Percentiles rank a stretch among this genome's conserved stretches.
Evolutionary conservation across 345 rosid genomes (phyloP).

Genomic region (Cardamine occulta): DNA sequence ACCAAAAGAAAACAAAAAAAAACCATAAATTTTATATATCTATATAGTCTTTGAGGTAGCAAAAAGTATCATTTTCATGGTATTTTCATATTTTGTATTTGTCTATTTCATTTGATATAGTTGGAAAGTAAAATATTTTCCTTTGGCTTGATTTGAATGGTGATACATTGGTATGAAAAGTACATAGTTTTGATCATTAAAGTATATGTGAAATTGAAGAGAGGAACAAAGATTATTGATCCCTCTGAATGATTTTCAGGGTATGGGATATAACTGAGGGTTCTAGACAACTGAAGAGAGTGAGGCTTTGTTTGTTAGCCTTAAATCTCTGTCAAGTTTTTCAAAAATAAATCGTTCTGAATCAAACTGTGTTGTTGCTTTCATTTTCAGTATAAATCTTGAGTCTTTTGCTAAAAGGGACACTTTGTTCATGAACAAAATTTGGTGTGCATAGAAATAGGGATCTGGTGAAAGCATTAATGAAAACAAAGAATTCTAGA

Average conservation of each 20-base stretch:
- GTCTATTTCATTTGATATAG: not conserved
- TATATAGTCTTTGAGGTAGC: not conserved
- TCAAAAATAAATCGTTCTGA: no score
- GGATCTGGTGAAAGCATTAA: not conserved
- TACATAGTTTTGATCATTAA: not conserved
- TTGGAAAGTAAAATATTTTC: not conserved
- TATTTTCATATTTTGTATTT: not conserved
- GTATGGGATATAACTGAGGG: not conserved
- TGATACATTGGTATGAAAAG: not conserved
- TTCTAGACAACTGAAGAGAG: not conserved
- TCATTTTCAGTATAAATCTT: not conserved
- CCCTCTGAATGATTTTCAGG: not conserved
- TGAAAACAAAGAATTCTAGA: slow-evolving; percentile 22
- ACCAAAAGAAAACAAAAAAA: no score
- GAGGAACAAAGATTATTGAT: not conserved
- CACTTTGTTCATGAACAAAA: slow-evolving; percentile 36
- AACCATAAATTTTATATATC: not conserved
- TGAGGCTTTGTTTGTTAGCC: not conserved
- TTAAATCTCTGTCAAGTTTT: not conserved
- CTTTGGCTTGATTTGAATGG: not conserved
- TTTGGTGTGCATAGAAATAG: slow-evolving; percentile 22
- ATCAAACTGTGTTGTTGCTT: not conserved
- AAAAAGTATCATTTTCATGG: not conserved
- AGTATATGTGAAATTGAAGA: not conserved
- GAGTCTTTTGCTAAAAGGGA: not conserved